Conservation (phyloP, 805 yeast genomes). For the Ascoidea asiatica region DNA sequence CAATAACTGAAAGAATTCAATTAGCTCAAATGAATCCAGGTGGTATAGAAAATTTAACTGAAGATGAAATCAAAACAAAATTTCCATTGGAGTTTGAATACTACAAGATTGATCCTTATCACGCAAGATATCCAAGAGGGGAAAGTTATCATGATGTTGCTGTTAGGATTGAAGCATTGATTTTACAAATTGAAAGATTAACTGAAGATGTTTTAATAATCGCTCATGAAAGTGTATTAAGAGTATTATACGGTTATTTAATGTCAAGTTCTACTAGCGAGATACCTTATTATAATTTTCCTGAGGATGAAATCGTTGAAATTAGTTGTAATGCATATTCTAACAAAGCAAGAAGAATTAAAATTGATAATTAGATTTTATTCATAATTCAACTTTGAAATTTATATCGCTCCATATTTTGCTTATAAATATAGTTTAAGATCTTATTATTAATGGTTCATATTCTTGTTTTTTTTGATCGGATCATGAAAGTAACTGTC, state of each 20-base stretch:
- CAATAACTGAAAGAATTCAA: slow-evolving; percentile 65
- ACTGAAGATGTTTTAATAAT: slow-evolving; percentile 77
- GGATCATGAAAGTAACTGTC: no score
- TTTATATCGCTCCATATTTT: no score
- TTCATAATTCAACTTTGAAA: no score
- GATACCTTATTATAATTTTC: slow-evolving; percentile 68
- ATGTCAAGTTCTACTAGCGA: slow-evolving; percentile 86
- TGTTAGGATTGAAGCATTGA: slow-evolving; percentile 81
- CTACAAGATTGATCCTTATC: slow-evolving; percentile 72
- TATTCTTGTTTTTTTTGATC: no score
- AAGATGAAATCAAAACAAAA: slow-evolving; percentile 39
- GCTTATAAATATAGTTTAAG: no score
- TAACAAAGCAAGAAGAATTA: slow-evolving; percentile 47
- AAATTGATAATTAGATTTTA: no score
- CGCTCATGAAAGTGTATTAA: slow-evolving; percentile 83
- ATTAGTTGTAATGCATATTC: slow-evolving; percentile 78
- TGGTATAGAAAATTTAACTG: slow-evolving; percentile 55
- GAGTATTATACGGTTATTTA: slow-evolving; percentile 85
- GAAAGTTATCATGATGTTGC: slow-evolving; percentile 97
- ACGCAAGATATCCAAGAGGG: slow-evolving; percentile 80
- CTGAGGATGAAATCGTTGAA: slow-evolving; percentile 75
- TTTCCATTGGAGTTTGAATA: slow-evolving; percentile 62
- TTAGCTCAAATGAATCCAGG: slow-evolving; percentile 87
- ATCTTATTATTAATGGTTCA: no score
- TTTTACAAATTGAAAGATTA: slow-evolving; percentile 88